These are phyloP conservation scores for Hordeum pubiflorum DNA, from an alignment of 202 grass and related monocot genomes.

Conservation along the genomic window DNA sequence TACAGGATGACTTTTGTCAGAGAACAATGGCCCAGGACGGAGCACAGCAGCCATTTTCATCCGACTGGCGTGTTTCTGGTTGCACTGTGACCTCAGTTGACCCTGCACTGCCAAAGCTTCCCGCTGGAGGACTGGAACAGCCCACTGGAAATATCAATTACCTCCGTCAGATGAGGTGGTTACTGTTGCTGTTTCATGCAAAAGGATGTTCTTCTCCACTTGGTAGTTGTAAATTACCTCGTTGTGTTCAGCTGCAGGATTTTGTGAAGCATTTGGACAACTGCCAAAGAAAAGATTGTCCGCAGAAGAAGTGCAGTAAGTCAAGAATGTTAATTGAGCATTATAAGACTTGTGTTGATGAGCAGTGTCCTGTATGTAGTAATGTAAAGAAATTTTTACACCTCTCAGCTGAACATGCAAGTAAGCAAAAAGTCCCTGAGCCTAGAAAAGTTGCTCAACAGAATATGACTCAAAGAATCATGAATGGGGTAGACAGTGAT, in stretches of 20 bases:
- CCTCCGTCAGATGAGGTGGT: conserved; percentile 63
- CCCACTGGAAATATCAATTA: conserved; percentile 50
- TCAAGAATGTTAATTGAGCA: conserved; percentile 56
- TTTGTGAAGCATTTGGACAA: conserved; percentile 65
- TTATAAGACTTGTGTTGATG: conserved; percentile 54
- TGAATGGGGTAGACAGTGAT: conserved; percentile 47
- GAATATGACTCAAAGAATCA: conserved; percentile 32
- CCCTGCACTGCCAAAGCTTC: conserved; percentile 27
- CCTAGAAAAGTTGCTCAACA: conserved; percentile 44
- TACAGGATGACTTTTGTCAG: conserved; percentile 62
- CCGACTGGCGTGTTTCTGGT: conserved; percentile 43
- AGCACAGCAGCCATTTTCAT: conserved; percentile 38
- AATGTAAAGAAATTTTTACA: conserved; percentile 49
- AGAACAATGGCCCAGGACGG: conserved; percentile 46
- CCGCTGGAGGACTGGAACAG: conserved; percentile 34
- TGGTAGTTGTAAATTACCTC: conserved; percentile 74
- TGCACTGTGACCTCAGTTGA: conserved; percentile 17
- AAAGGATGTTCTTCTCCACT: conserved; percentile 55
- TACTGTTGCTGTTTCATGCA: conserved; percentile 77
- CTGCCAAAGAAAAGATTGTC: conserved; percentile 66
- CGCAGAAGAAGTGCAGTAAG: conserved; percentile 45
- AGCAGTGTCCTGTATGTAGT: conserved; percentile 79
- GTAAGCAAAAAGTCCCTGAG: conserved; percentile 27
- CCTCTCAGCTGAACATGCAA: conserved; percentile 45
- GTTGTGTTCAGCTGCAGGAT: conserved; percentile 68